These are phyloP conservation scores for Pyricularia pennisetigena DNA, from an alignment of 2,329 filamentous ascomycete species.

Conservation along the genomic window DNA sequence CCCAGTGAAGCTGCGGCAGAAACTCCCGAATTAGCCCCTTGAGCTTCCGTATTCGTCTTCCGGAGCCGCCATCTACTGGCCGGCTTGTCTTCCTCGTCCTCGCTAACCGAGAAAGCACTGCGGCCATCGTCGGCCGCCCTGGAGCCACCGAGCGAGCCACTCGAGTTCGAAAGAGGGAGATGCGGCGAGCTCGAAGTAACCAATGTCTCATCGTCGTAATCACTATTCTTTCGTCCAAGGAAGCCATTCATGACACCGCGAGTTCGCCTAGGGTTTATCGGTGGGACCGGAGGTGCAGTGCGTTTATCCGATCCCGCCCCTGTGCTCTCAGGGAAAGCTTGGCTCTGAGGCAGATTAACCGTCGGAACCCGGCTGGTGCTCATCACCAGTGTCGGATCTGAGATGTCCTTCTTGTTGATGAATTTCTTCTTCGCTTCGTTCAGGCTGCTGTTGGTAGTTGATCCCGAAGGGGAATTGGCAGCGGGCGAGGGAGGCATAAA, in stretches of 20 bases:
- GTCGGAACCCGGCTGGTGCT: constrained; percentile 35
- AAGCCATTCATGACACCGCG: constrained; percentile 30
- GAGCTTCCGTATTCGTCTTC: constrained; percentile 31
- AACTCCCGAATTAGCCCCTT: constrained; percentile 10
- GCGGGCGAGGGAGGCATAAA: constrained; percentile 13
- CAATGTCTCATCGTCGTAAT: constrained; percentile 15
- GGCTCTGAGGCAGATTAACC: constrained; percentile 24
- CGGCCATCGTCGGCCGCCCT: constrained; percentile 13
- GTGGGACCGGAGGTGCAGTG: constrained; percentile 41
- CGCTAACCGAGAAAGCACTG: constrained; percentile 19
- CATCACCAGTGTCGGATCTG: constrained; percentile 38
- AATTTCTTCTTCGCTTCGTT: constrained; percentile 29
- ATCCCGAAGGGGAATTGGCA: constrained; percentile 13
- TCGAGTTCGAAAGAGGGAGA: constrained; percentile 16
- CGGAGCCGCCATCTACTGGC: constrained; percentile 30
- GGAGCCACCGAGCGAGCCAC: constrained; percentile 5
- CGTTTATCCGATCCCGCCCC: constrained; percentile 27
- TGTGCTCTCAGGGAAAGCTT: constrained; percentile 11
- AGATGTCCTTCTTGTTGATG: constrained; percentile 37
- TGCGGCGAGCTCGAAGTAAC: constrained; percentile 20
- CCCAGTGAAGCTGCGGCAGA: constrained; percentile 8
- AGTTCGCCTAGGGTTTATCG: constrained; percentile 46
- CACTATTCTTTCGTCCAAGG: constrained; percentile 24
- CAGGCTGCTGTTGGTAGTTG: constrained; percentile 18
- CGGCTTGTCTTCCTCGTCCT: constrained; percentile 27